Percentiles rank a stretch among this genome's conserved stretches.
These are phyloP conservation scores for Penicillium corylophilum DNA, from an alignment of 2,329 filamentous ascomycete genomes.

Conservation along the genomic window DNA sequence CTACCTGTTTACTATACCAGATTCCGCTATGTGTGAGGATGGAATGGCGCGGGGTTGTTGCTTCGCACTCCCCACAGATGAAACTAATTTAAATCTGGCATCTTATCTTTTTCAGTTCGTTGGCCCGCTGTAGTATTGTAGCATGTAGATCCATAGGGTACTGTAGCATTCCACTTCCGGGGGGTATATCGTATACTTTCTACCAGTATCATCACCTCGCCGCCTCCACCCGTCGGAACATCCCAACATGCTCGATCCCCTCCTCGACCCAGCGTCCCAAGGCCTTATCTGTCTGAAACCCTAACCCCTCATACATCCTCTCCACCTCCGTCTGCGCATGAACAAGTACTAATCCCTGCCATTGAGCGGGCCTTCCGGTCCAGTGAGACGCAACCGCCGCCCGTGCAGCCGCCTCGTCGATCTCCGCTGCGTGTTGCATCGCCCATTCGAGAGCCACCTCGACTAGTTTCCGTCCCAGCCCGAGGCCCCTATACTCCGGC, in stretches of 20 bases:
- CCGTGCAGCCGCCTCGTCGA: conserved; percentile 28
- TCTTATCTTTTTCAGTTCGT: neutral
- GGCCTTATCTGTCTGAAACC: conserved; percentile 69
- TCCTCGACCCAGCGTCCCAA: conserved; percentile 82
- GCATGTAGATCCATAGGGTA: neutral
- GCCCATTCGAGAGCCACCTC: conserved; percentile 69
- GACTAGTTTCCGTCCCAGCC: conserved; percentile 66
- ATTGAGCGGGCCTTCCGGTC: conserved; percentile 49
- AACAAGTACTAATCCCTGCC: conserved; percentile 73
- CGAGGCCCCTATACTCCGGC: conserved; percentile 62
- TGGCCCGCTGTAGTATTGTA: neutral
- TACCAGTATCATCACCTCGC: no score
- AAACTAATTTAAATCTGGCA: neutral
- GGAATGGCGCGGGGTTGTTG: conserved; percentile 8
- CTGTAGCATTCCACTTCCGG: neutral
- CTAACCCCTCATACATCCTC: conserved; percentile 66
- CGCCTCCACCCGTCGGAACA: conserved; percentile 59
- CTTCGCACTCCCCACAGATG: conserved; percentile 2
- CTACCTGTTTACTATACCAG: conserved; percentile 10
- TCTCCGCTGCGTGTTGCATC: conserved; percentile 55
- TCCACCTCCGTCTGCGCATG: conserved; percentile 73
- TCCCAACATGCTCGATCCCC: conserved; percentile 79
- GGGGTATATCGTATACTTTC: no score
- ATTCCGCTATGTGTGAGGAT: conserved; percentile 9
- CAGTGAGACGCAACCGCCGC: conserved; percentile 42